Base-by-base conservation (phyloP, 495 filamentous ascomycete species). In the Neurospora sp. region DNA sequence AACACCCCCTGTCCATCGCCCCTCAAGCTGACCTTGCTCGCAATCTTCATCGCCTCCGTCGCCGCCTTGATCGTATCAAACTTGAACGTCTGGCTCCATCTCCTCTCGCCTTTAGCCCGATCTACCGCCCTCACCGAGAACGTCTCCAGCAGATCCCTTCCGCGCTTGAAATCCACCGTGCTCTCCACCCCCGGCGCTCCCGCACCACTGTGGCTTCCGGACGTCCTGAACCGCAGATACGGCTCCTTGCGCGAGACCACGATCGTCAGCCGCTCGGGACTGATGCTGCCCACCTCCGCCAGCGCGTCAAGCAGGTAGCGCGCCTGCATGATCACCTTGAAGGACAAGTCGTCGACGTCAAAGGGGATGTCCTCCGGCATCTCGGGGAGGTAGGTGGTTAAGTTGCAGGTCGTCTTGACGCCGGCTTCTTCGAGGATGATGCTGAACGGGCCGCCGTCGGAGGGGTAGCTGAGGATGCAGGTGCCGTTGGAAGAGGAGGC, bases 291-390 rank as follows among this genome's bases (percentile, higher is more conserved):
- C 6, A 98, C 87, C 80, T 98, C 94, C 22, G 86, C 87, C 75
- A 97, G 86, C n/a, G 92, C 91, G 79, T 97, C 93, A 70, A 93
- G 87, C 16, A 98, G 86, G 88, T 90, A 94, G 71, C 88, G 87
- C 40, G 92, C 88, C 71, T 92, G 91, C 90, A 96, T 97, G 81
- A 99, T 98, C 71, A 97, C 93, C 76, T 99, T 99, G 84, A 96
- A 92, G 44, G 90, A 87, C 6, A 97, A 85, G 44, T 89, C 86
- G 48, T 94, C 89, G 44, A 92, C 88, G 77, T 92, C 88, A 40
- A 97, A 89, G 10, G 94, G 95, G 41, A 98, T 97, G 70, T 96
- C 92, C 41, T 87, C 87, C 18, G 85, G 85, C 40, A 79, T 79
- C 71, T 89, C 87, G 38, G 93, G 87, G 69, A 94, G 89, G 79